Base-by-base conservation (phyloP, 768 basidiomycete genomes). In the Trametes villosa region DNA sequence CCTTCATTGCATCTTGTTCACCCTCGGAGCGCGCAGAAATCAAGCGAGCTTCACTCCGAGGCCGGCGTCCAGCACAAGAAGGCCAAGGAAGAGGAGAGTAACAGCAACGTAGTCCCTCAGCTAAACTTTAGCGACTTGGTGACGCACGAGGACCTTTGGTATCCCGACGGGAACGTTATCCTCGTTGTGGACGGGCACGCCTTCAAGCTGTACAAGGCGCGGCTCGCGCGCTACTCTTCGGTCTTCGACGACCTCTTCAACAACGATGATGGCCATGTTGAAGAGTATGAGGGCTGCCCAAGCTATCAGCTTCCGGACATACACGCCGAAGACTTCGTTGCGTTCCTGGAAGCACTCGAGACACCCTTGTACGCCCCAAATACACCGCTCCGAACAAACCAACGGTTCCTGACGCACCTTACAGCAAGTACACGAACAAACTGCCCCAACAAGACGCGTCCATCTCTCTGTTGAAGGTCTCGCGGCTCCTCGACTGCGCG, bases 131-230 rank as follows among this genome's bases (percentile, higher is more conserved):
- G 20, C 45, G n/a, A n/a, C 17, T 24, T 27, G 24, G 33, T 15
- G 33, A 34, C 33, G 33, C 33, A 34, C 7, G 8, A 34, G 13
- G 61, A 70, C 11, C 68, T 75, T 44, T 78, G 77, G 78, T 60
- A 72, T 29, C 65, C 67, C 15, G 76, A 76, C 57, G 78, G 76
- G 2, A 70, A 70, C 9, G 64, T 76, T 2, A 65, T 77, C 46
- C 47, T 81, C 17, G 69, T 75, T 42, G 58, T 76, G 18, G 62
- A 68, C n/a, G 60, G 67, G 8, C 70, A 66, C 3, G 64, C 71
- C 30, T 78, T 78, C 64, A 70, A 66, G 29, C 61, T 80, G 12
- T 73, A 77, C 22, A 65, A 72, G 12, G 74, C 73, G 41, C 67
- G 66, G 13, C 70, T 80, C 5, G 61, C 66, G 11, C 61, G 51